These are phyloP conservation scores for Fomitopsis pinicola DNA, from an alignment of 1,284 basidiomycete species.

Conservation along the genomic window DNA sequence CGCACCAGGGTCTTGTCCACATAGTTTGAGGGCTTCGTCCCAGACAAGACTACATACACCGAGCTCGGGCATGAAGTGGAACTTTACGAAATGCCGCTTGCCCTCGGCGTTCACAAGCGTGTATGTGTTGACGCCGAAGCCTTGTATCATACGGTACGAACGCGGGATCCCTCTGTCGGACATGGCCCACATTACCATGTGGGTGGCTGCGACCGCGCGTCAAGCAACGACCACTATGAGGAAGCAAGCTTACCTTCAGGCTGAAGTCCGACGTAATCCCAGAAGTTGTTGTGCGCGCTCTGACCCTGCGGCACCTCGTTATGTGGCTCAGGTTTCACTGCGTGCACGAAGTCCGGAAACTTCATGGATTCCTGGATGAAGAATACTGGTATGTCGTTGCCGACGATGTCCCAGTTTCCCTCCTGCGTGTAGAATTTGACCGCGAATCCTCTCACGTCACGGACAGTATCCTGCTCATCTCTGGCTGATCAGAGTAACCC, in stretches of 20 bases:
- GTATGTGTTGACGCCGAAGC: conserved; percentile 82
- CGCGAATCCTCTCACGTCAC: conserved; percentile 85
- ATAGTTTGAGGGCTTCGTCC: conserved; percentile 83
- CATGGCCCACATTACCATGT: conserved; percentile 84
- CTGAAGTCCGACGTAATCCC: conserved; percentile 73
- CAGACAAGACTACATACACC: conserved; percentile 81
- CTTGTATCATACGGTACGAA: conserved; percentile 84
- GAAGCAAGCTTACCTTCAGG: conserved; percentile 43
- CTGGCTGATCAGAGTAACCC: conserved; percentile 4
- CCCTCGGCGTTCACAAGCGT: conserved; percentile 65
- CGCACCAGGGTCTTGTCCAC: conserved; percentile 71
- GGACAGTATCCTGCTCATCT: conserved; percentile 63
- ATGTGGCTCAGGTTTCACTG: conserved; percentile 78
- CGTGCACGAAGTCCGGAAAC: conserved; percentile 80
- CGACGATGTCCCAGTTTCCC: conserved; percentile 83
- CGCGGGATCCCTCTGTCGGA: conserved; percentile 80
- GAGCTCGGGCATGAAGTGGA: conserved; percentile 80
- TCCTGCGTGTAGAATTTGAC: conserved; percentile 77
- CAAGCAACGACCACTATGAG: not conserved
- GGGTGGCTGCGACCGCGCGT: conserved; percentile 43
- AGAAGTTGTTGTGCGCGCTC: conserved; percentile 76
- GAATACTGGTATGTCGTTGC: conserved; percentile 79
- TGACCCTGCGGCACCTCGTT: conserved; percentile 67
- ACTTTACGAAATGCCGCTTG: conserved; percentile 79
- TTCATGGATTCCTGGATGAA: conserved; percentile 85